These are phyloP conservation scores for Salix koriyanagi DNA, from an alignment of 345 rosid genomes.

Conservation along the genomic window DNA sequence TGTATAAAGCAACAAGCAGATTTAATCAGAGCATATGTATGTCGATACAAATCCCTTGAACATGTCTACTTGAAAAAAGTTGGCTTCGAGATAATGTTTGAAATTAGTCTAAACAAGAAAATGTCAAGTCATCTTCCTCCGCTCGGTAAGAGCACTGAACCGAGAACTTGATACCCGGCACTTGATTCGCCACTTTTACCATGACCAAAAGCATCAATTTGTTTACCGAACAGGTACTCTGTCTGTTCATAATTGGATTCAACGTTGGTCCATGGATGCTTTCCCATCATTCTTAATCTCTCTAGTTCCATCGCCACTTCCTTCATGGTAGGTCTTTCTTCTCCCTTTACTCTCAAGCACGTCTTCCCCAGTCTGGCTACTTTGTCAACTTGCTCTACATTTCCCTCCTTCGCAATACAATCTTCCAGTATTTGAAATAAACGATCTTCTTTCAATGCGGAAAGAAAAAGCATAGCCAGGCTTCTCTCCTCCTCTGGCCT, in stretches of 20 bases:
- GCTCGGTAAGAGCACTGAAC: no score
- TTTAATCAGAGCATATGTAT: no score
- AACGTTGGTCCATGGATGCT: no score
- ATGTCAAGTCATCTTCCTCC: no score
- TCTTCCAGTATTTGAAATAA: neutral
- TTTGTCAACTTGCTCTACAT: neutral
- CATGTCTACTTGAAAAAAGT: no score
- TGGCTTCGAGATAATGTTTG: no score
- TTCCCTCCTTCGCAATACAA: no score
- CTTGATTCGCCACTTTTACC: no score
- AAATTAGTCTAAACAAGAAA: no score
- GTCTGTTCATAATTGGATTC: conserved; percentile 17
- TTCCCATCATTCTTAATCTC: neutral
- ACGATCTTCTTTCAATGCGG: neutral
- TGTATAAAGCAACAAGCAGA: no score
- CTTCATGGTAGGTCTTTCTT: conserved; percentile 6
- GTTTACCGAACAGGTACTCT: conserved; percentile 4
- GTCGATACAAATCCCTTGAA: neutral
- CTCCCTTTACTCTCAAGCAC: neutral
- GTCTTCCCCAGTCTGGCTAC: neutral
- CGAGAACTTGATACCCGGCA: no score
- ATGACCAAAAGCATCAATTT: no score
- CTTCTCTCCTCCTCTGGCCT: neutral
- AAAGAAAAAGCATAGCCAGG: neutral
- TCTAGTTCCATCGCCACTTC: conserved; percentile 4